Conservation (phyloP, 169 alveolate species). For the Eimeria brunetti region DNA sequence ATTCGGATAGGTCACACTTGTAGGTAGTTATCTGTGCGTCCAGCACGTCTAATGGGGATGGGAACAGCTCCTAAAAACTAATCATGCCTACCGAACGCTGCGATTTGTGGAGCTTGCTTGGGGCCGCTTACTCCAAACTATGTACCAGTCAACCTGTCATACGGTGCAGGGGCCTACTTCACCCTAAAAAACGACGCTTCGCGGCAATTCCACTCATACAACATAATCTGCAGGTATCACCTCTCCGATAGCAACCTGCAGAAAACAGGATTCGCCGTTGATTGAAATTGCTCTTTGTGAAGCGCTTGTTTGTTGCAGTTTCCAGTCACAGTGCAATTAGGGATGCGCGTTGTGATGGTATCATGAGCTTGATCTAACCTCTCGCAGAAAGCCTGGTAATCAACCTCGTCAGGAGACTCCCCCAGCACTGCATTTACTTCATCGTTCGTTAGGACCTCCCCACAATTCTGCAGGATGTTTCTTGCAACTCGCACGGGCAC, state of each 20-base stretch:
- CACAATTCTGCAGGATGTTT: slow-evolving; percentile 56
- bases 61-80: not conserved
- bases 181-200: not conserved
- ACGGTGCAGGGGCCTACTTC: not conserved
- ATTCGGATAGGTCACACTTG: not conserved
- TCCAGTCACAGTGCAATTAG: not conserved
- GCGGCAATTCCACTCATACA: not conserved
- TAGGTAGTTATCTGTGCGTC: not conserved
- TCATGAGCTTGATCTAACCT: not conserved
- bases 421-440: slow-evolving; percentile 40
- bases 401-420: slow-evolving; percentile 37
- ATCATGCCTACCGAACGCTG: not conserved
- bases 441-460: slow-evolving; percentile 41
- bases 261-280: not conserved
- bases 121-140: not conserved
- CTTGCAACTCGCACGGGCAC: slow-evolving; percentile 62
- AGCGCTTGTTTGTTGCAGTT: not conserved
- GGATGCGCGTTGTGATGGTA: not conserved
- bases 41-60: not conserved
- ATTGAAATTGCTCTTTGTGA: not conserved
- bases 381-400: slow-evolving; percentile 51
- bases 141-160: not conserved
- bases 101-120: not conserved
- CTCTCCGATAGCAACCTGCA: slow-evolving; percentile 58
- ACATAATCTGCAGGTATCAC: not conserved